Base-by-base conservation (phyloP, 2,329 filamentous ascomycete genomes). In the Pseudogymnoascus sp. region DNA sequence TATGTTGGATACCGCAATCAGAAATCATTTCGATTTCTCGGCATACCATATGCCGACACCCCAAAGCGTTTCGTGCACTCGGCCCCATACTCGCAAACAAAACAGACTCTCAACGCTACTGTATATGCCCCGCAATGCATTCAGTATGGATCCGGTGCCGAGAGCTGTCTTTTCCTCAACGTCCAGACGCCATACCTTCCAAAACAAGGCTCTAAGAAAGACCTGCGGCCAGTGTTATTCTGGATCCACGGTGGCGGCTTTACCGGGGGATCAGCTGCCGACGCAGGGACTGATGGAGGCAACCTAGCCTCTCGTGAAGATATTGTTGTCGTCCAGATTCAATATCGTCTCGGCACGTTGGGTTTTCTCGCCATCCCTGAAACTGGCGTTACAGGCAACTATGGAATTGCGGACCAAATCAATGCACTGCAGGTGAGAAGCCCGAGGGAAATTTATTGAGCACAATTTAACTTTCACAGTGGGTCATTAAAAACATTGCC, bases 1-100 rank as follows among this genome's bases (percentile, higher is more conserved):
- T 82, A 77, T 61, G 68, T 78, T 16, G 81, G 82, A 0, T 82
- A 78, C 67, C 76, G 81, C 6, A 82, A 84, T 68, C 76, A 81
- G 66, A 81, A 82, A 68, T 82, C 72, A 5, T 81, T 81, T 66
- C 76, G 77, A 14, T 72, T 71, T 47, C 66, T 69, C 4, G 70
- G 70, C 0, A 72, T 72, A 16, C 69, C 68, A 4, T 71, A 71
- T 62, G 70, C 70, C 2, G 45, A 71, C 39, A 26, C 63, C 12
- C 67, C 69, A 2, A 26, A 67, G 42, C 54, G 70, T 63, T 71
- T 69, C 29, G 63, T 64, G 1, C 69, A 84, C 71, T 80, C 80
- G 1, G 72, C 74, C 0, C 63, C 77, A 1, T 82, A 81, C 66
- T 77, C 75, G 18, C 72, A 75, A 16, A 77, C 73, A 2, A 79